Percentiles rank a stretch among this genome's conserved stretches.
phyloP scores from a whole-genome alignment of 805 yeast species.

The Brettanomyces bruxellensis region DNA sequence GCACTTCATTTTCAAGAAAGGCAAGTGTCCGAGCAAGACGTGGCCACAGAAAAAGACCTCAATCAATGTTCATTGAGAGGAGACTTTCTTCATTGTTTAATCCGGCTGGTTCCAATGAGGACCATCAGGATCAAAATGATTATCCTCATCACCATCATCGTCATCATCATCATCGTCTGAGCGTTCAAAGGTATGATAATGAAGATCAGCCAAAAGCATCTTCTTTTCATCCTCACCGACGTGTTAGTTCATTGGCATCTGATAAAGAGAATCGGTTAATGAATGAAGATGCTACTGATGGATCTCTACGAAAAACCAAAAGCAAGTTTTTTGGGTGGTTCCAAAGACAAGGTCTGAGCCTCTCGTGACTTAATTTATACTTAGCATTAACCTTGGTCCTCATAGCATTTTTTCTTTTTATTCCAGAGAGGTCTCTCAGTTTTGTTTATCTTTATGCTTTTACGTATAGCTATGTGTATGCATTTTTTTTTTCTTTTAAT shows the following conservation, averaged over 20 bases:
- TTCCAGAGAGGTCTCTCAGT: not conserved
- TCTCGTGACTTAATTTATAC: too few species aligned
- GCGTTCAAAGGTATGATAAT: not conserved
- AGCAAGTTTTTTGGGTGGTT: conserved; percentile 20
- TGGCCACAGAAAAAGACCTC: not conserved
- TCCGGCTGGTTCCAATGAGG: not conserved
- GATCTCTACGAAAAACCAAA: conserved; percentile 5
- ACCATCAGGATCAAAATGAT: not conserved
- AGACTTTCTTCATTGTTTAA: not conserved
- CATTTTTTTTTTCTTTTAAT: too few species aligned
- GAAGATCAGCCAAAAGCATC: too few species aligned
- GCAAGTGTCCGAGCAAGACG: too few species aligned
- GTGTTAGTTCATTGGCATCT: not conserved
- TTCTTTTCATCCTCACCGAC: not conserved
- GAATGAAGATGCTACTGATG: not conserved
- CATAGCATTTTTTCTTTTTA: too few species aligned
- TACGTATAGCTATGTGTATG: not conserved
- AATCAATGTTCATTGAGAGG: conserved; percentile 1
- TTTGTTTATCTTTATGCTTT: not conserved
- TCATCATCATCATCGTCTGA: conserved; percentile 1
- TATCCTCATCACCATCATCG: not conserved
- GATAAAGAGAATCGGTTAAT: not conserved
- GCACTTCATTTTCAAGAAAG: too few species aligned
- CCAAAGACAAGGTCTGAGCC: not conserved
- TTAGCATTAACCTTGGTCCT: too few species aligned